Evolutionary conservation across 1,284 basidiomycete species (phyloP).

Genomic region (Rhodotorula sp.): DNA sequence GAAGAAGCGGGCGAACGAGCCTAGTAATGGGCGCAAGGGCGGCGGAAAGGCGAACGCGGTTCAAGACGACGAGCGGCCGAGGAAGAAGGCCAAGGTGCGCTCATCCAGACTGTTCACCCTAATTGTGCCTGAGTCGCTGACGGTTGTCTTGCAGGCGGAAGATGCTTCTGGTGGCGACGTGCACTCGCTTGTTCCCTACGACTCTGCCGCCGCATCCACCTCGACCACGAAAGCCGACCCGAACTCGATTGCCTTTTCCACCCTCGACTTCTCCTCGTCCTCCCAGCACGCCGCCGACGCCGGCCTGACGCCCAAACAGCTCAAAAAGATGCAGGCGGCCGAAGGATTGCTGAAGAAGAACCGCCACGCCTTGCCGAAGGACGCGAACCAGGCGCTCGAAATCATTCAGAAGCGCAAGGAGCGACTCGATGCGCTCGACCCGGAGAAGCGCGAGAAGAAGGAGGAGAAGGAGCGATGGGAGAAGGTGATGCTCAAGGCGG

Average conservation of each 20-base stretch:
- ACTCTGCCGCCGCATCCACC: slow-evolving; percentile 46
- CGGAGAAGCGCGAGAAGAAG: slow-evolving; percentile 71
- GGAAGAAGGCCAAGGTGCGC: slow-evolving; percentile 35
- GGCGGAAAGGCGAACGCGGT: slow-evolving; percentile 33
- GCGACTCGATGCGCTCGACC: slow-evolving; percentile 67
- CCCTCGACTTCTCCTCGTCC: slow-evolving; percentile 54
- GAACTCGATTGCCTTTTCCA: slow-evolving; percentile 63
- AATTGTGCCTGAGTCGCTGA: too few species aligned
- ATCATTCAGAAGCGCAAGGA: slow-evolving; percentile 72
- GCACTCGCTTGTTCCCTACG: slow-evolving; percentile 7
- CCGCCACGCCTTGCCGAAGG: slow-evolving; percentile 64
- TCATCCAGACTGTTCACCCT: background rate
- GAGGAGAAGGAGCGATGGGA: slow-evolving; percentile 80
- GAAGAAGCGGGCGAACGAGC: slow-evolving; percentile 58
- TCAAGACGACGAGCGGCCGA: slow-evolving; percentile 23
- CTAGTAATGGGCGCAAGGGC: slow-evolving; percentile 49
- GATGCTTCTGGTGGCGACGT: slow-evolving; percentile 51
- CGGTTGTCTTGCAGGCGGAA: slow-evolving; percentile 53
- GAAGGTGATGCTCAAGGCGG: slow-evolving; percentile 77
- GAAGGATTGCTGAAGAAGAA: slow-evolving; percentile 56
- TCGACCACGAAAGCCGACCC: slow-evolving; percentile 51
- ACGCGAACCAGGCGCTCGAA: slow-evolving; percentile 76
- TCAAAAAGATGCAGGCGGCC: slow-evolving; percentile 30
- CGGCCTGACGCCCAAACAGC: slow-evolving; percentile 23
- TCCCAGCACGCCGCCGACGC: slow-evolving; percentile 20